Evolutionary conservation across 805 yeast species (phyloP), one percentile per base, ranked within the genome.

Genomic region (Zygotorulaspora sp.): DNA sequence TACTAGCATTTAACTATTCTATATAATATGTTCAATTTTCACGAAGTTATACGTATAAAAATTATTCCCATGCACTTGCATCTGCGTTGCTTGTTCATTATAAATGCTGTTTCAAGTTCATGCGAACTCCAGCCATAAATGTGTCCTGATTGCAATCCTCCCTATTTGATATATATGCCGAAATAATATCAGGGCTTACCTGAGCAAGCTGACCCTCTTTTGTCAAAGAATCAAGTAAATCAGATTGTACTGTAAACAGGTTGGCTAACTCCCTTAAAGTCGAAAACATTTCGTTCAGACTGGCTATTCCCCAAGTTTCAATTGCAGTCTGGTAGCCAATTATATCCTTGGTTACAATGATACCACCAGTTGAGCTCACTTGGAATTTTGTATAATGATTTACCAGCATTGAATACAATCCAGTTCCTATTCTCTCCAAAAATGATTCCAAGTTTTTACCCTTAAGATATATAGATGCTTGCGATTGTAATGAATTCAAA

Each of bases 181-280:
- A 72, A 22, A 85, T 66, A 5, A 81, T 65, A 32, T 68, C 70
- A 7, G 79, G 78, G 53, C 78, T 80, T 56, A 86, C 68, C 40
- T 70, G 71, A 1, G 80, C 78, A 45, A 88, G 66, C 49, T 80
- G 86, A 1, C 95, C 92, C 53, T 87, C 96, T 27, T 80, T 78
- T 2, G 87, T 78, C 53, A 88, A 69, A 1, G 95, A 83, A 45
- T 78, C 78, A 38, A 88, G 65, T 49, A 85, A 71, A 40, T 83
- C 83, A 2, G 90, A 83, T 54, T 84, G 92, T 12, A 86, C 95
- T 0, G 95, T 81, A 58, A 80, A 89, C 42, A 89, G 65, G 52
- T 85, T 86, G 21, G 90, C 87, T 44, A 89, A 74, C 49, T 88
- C 96, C 55, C 87, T 75, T 45, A 89, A 64, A 9, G 86, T 71